Base-by-base conservation (phyloP, 2,329 filamentous ascomycete species). In the Cladobotryum mycophilum region DNA sequence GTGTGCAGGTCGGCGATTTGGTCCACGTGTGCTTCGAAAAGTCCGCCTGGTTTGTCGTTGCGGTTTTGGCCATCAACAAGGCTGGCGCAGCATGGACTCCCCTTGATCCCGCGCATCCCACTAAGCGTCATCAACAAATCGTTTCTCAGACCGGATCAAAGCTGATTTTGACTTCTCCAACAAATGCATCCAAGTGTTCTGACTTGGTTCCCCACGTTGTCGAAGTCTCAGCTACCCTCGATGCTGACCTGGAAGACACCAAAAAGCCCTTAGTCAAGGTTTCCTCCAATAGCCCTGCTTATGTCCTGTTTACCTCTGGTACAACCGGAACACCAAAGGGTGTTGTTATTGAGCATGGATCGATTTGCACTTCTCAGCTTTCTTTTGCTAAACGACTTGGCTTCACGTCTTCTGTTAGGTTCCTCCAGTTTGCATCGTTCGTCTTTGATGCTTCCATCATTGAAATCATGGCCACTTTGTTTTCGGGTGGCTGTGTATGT, bases 361-460 rank as follows among this genome's bases (percentile, higher is more conserved):
- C 52, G 5, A 1, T 51, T 3, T 51, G 38, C 14, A 51, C 52
- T 2, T 43, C 38, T 3, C 40, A 41, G 22, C 25, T 11, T 11
- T 36, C 43, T 3, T 13, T 41, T 14, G 42, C 30, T 5, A 15
- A 2, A 6, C 15, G 37, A 2, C 12, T 51, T 3, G 44, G 37
- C 0, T 1, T 51, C 5, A 38, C 17, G 1, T 17, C 12, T 2
- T 33, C 46, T 4, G n/a, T 34, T 11, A 34, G 30, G 14, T 22
- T 48, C 34, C 52, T 57, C 5, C 50, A 58, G 1, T 57, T 58
- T 48, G 47, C 55, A 6, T 52, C 55, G 1, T 54, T 46, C 5
- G 53, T 45, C 12, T 57, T 56, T 15, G 56, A 58, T 5, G 48
- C 50, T 3, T 51, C 47, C 4, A 17, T 56, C 11, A 22, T 44